Percentiles rank a stretch among this genome's conserved stretches.
phyloP scores from a whole-genome alignment of 2,329 filamentous ascomycete species.

The Laburnicola sp. region DNA sequence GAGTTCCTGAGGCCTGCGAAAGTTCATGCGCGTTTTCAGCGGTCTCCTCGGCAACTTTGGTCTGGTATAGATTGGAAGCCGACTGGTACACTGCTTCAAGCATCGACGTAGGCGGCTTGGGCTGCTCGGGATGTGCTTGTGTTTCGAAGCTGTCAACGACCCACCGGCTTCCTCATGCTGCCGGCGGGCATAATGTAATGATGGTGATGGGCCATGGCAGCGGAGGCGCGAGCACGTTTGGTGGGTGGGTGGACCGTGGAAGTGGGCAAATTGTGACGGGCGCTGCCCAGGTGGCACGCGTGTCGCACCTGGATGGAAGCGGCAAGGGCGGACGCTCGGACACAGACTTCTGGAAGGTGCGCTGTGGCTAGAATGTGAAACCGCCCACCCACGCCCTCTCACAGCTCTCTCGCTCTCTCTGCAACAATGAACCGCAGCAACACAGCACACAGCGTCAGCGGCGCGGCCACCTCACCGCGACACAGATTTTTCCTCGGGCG shows the following conservation, averaged over 20 bases:
- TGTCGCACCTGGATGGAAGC: constrained; percentile 29
- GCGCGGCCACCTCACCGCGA: not conserved
- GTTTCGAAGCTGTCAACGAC: constrained; percentile 10
- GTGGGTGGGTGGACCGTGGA: not conserved
- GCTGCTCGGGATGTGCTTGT: constrained; percentile 7
- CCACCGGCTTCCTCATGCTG: constrained; percentile 7
- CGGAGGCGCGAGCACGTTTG: not conserved
- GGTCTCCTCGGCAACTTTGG: not conserved
- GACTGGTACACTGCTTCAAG: constrained; percentile 4
- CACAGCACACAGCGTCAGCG: not conserved
- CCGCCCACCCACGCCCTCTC: constrained; percentile 4
- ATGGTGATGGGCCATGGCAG: constrained; percentile 2
- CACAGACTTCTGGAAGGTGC: constrained; percentile 10
- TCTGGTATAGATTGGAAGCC: not conserved
- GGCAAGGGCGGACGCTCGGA: constrained; percentile 15
- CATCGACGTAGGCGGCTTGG: constrained; percentile 1
- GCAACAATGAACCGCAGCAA: too few relatives aligned
- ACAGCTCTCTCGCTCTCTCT: constrained; percentile 11
- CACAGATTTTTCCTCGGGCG: too few relatives aligned
- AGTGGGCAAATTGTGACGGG: constrained; percentile 11
- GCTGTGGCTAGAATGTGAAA: constrained; percentile 18
- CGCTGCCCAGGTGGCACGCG: constrained; percentile 2
- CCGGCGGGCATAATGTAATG: not conserved
- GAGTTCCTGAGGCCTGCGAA: not conserved
- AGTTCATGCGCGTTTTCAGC: not conserved